A percentile compares a stretch with the other conserved stretches of the same genome.
These are phyloP conservation scores for Favolaschia claudopus DNA, from an alignment of 768 basidiomycete genomes.

Conservation along the genomic window DNA sequence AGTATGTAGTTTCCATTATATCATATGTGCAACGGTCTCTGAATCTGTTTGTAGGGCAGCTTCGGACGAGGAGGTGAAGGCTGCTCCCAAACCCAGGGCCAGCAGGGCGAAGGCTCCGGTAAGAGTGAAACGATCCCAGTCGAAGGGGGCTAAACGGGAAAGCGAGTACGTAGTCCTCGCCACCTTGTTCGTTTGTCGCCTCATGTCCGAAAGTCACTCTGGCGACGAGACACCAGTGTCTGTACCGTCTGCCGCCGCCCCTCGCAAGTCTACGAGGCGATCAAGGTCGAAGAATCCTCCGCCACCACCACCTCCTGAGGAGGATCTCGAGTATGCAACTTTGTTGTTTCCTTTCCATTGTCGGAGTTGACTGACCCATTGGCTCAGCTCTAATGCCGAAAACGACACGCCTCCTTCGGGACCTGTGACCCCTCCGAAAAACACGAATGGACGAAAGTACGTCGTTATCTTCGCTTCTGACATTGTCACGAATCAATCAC, in stretches of 20 bases:
- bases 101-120: background rate
- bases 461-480: background rate
- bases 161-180: background rate
- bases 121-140: background rate
- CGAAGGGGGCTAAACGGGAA: background rate
- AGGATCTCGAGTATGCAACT: constrained; percentile 3
- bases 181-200: background rate
- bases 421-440: constrained; percentile 13
- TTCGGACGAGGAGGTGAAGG: background rate
- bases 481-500: background rate
- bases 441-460: constrained; percentile 19
- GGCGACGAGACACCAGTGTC: background rate
- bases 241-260: background rate
- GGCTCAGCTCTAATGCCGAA: background rate
- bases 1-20: background rate
- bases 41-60: background rate
- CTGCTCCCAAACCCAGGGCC: background rate
- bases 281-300: background rate
- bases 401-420: background rate
- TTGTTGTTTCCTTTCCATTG: background rate
- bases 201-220: no score
- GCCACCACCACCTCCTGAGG: background rate
- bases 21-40: no score
- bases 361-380: background rate
- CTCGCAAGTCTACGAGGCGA: background rate